These are phyloP conservation scores for Asclepias syriaca DNA, from an alignment of 257 asterid species.

Conservation along the genomic window DNA sequence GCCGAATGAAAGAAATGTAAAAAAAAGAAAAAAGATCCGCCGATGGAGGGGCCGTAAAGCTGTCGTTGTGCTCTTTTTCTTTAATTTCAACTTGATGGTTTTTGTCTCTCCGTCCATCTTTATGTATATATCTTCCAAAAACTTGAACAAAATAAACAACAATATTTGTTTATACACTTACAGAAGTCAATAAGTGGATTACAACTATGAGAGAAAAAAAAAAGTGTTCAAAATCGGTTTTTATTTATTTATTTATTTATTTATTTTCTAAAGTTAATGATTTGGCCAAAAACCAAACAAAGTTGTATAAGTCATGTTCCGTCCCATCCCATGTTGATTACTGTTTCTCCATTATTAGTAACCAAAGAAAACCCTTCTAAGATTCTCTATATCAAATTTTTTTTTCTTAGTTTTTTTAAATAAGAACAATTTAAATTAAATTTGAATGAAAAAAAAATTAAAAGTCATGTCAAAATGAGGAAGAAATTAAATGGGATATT, in stretches of 20 bases:
- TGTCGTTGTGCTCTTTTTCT: background rate
- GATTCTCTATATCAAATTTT: background rate
- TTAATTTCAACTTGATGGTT: slow-evolving; percentile 8
- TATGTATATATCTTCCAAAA: background rate
- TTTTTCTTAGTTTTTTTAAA: too few species aligned
- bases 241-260: background rate
- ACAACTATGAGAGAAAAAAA: slow-evolving; percentile 17
- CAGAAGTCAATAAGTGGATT: slow-evolving; percentile 23
- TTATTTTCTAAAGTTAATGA: slow-evolving; percentile 3
- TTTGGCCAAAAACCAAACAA: slow-evolving; percentile 16
- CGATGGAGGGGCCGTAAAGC: slow-evolving; percentile 9
- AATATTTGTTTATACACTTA: slow-evolving; percentile 6
- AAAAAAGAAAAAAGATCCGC: slow-evolving; percentile 2
- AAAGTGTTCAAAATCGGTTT: slow-evolving; percentile 6
- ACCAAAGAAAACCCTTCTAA: background rate
- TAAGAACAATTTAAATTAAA: too few species aligned
- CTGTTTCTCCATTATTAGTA: background rate
- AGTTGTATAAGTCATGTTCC: slow-evolving; percentile 12
- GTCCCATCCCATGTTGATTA: slow-evolving; percentile 1
- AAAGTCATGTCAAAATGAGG: too few species aligned
- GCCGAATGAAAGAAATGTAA: background rate
- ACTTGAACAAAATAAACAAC: background rate
- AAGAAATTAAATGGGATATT: background rate
- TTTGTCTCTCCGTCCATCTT: slow-evolving; percentile 15
- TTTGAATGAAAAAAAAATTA: too few species aligned